These are phyloP conservation scores for Suillus discolor DNA, from an alignment of 768 basidiomycete species.

Conservation along the genomic window DNA sequence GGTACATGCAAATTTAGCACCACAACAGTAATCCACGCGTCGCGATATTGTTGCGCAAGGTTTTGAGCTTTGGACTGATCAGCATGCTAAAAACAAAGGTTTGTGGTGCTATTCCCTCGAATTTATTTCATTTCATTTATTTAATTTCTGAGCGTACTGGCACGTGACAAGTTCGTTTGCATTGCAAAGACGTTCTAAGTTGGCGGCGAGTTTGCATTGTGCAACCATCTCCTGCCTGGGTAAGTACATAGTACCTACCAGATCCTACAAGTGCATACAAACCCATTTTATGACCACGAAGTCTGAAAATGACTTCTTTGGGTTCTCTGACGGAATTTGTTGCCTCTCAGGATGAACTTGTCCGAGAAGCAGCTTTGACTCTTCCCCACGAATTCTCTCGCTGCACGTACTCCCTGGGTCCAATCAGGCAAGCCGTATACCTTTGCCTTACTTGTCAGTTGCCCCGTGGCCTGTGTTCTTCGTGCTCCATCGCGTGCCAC, in stretches of 20 bases:
- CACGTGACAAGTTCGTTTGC: neutral
- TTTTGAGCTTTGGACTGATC: neutral
- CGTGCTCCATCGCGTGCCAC: slow-evolving; percentile 87
- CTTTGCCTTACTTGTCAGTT: slow-evolving; percentile 76
- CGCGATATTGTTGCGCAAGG: too few species aligned
- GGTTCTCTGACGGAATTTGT: slow-evolving; percentile 37
- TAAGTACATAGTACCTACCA: neutral
- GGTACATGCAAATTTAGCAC: too few species aligned
- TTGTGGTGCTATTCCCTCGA: neutral
- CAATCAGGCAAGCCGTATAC: slow-evolving; percentile 77
- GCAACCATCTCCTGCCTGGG: neutral
- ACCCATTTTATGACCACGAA: neutral
- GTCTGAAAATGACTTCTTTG: slow-evolving; percentile 1
- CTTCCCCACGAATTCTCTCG: slow-evolving; percentile 63
- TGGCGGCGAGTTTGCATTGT: neutral
- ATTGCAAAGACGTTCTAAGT: neutral
- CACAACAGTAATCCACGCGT: too few species aligned
- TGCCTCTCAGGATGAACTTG: slow-evolving; percentile 30
- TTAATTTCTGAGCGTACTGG: neutral
- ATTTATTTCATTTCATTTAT: neutral
- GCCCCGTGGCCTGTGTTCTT: slow-evolving; percentile 73
- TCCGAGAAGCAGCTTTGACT: slow-evolving; percentile 46
- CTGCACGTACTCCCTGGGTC: slow-evolving; percentile 64
- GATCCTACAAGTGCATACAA: neutral
- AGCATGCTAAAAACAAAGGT: too few species aligned